Evolutionary conservation across 129 eudicot genomes (phyloP).

Genomic region (Flaveria ramosissima): DNA sequence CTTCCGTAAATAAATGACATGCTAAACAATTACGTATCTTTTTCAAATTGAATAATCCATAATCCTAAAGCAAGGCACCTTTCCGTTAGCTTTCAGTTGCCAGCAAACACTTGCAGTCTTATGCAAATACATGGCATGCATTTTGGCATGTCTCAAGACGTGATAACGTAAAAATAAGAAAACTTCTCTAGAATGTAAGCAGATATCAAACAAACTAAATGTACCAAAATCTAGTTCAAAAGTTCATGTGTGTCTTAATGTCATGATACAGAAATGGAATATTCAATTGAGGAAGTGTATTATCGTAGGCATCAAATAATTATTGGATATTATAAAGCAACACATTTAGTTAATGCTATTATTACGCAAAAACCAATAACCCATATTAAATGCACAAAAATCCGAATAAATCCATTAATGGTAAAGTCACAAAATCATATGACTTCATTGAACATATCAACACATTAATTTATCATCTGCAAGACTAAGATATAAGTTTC

Average conservation of each 20-base stretch:
- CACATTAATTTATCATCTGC: slow-evolving; percentile 1
- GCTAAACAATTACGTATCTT: background rate
- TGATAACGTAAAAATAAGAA: background rate
- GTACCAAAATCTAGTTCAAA: slow-evolving; percentile 12
- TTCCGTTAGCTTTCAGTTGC: background rate
- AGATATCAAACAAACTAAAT: background rate
- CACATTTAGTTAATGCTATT: background rate
- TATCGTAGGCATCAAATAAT: background rate
- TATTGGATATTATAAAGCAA: background rate
- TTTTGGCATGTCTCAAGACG: background rate
- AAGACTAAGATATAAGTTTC: slow-evolving; percentile 1
- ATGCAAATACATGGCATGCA: background rate
- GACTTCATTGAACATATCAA: background rate
- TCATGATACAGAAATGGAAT: background rate
- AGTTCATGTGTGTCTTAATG: background rate
- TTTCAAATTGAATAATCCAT: background rate
- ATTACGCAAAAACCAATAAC: background rate
- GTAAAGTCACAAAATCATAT: background rate
- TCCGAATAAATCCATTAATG: background rate
- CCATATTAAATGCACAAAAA: background rate
- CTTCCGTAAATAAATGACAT: background rate
- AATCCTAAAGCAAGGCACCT: slow-evolving; percentile 6
- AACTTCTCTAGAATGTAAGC: background rate
- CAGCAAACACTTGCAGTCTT: background rate
- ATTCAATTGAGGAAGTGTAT: background rate